Conservation (phyloP, 345 rosid species). For the Eucalyptus guilfoylei region DNA sequence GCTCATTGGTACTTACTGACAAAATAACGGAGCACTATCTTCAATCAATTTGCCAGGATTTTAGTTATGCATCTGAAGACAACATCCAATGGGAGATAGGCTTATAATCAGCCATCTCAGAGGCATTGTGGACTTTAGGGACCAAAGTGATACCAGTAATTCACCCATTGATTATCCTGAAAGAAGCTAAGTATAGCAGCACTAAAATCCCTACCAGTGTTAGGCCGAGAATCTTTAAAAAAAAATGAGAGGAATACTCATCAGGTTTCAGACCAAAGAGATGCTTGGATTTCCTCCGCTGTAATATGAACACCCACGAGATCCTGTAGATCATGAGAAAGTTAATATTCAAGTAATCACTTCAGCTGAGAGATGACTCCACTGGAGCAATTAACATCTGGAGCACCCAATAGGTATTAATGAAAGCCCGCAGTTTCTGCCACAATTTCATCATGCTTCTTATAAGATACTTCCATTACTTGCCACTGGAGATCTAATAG, state of each 20-base stretch:
- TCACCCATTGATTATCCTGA: background rate
- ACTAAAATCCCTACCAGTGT: no score
- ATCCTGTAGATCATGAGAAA: background rate
- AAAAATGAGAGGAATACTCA: background rate
- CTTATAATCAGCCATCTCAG: background rate
- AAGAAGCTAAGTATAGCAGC: background rate
- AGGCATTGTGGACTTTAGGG: background rate
- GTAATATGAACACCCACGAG: background rate
- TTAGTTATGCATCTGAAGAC: background rate
- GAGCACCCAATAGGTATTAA: background rate
- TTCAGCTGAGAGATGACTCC: background rate
- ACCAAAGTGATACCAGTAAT: background rate
- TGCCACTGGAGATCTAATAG: background rate
- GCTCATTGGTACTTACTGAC: background rate
- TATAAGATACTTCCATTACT: background rate
- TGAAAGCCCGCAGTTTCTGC: background rate
- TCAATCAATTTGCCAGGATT: background rate
- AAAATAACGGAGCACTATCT: no score
- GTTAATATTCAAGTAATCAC: background rate
- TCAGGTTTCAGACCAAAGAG: background rate
- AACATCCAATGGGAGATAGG: background rate
- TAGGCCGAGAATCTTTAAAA: background rate
- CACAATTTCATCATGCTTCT: background rate
- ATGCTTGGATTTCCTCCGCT: background rate
- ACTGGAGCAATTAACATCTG: background rate